Base-by-base conservation (phyloP, 139 green algal genomes). In the Pycnococcus provasolii region DNA sequence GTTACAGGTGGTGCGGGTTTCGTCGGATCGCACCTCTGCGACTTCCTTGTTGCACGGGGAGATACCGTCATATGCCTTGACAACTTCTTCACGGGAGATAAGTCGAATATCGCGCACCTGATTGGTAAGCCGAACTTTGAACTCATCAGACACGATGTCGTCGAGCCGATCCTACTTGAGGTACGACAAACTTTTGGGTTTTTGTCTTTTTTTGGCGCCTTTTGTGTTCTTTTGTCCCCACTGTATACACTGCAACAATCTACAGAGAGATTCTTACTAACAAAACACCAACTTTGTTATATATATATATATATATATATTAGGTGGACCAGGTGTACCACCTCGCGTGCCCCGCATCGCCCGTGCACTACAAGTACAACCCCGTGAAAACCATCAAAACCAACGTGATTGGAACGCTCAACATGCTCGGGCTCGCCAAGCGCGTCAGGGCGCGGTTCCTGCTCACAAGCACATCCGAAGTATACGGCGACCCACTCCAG, bases 311-410 rank as follows among this genome's bases (percentile, higher is more conserved):
- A 26, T 26, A 26, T 26, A 26, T 26, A 26, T 55, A 11, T 55
- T 13, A 55, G 50, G 92, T 98, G 40, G 93, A 99, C 75, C 87
- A 96, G 78, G 90, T 99, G 69, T 99, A 88, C 78, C 94, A 98
- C 75, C 83, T 98, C 41, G 93, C 93, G 3, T 99, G 93, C 84
- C 93, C 93, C n/a, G 93, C 93, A 0, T 98, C 92, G 0, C 93
- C 93, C 6, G 86, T 99, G 37, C 91, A 97, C 78, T 99, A 99
- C 88, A 98, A 99, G 85, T 96, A 96, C 82, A 97, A 99, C 72
- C 93, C 93, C 40, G 94, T 71, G 44, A 71, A 71, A 42, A 71
- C 67, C 57, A 66, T 75, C 55, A 99, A 99, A 78, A 99, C 93
- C 39, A 89, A 77, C 59, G 95, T 99, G 72, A 74, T 98, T 43